Percentiles rank a stretch among this genome's conserved stretches.
Evolutionary conservation across 2,329 filamentous ascomycete genomes (phyloP).

Genomic region (Didymella keratinophila): DNA sequence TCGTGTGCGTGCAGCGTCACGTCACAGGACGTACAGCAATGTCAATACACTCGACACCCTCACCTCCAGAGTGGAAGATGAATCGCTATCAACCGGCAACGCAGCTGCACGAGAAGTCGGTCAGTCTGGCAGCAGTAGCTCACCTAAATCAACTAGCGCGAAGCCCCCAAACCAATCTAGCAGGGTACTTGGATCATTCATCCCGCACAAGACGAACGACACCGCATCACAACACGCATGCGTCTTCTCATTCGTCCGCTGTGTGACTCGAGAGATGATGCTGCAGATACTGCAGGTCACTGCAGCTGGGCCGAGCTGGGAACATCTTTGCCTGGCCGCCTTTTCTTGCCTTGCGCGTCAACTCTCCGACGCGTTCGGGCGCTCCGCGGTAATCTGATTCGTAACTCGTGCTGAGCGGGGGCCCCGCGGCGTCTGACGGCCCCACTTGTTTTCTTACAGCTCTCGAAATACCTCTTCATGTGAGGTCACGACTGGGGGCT

Average conservation of each 20-base stretch:
- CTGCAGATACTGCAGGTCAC: slow-evolving; percentile 23
- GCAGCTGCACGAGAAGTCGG: slow-evolving; percentile 38
- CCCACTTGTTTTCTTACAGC: slow-evolving; percentile 45
- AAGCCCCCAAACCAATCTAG: slow-evolving; percentile 28
- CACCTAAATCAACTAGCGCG: slow-evolving; percentile 29
- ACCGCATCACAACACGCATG: slow-evolving; percentile 10
- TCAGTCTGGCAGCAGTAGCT: slow-evolving; percentile 37
- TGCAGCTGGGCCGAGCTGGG: slow-evolving; percentile 30
- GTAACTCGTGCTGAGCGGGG: slow-evolving; percentile 33
- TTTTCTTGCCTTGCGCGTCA: slow-evolving; percentile 24
- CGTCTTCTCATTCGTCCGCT: slow-evolving; percentile 23
- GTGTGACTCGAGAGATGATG: slow-evolving; percentile 25
- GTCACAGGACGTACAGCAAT: slow-evolving; percentile 10
- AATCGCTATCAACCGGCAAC: slow-evolving; percentile 2
- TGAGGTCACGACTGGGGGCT: slow-evolving; percentile 43
- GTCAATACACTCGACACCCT: slow-evolving; percentile 1
- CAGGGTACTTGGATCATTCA: slow-evolving; percentile 27
- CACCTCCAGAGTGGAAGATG: slow-evolving; percentile 9
- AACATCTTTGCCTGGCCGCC: slow-evolving; percentile 35
- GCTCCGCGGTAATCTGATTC: slow-evolving; percentile 35
- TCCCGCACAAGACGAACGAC: slow-evolving; percentile 27
- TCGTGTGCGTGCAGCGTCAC: slow-evolving; percentile 6
- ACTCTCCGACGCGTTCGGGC: slow-evolving; percentile 27
- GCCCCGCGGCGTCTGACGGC: slow-evolving; percentile 43
- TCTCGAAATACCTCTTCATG: slow-evolving; percentile 44